Evolutionary conservation across 352 stramenopile genomes (phyloP).

Genomic region (Globisporangium alternatum): DNA sequence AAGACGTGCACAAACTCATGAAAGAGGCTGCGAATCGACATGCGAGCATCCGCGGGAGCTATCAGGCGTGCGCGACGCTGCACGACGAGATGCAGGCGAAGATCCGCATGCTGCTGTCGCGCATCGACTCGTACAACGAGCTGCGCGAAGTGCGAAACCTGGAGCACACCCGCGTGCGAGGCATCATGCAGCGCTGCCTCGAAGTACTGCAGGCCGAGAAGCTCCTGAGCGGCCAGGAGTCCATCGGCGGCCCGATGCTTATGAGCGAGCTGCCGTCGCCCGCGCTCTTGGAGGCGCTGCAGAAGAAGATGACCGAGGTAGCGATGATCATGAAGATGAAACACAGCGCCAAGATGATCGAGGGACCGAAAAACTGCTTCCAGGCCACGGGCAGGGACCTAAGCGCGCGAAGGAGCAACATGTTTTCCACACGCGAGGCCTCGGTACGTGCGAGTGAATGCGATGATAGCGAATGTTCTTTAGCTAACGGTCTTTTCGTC

Average conservation of each 20-base stretch:
- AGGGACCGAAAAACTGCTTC: slow-evolving; percentile 25
- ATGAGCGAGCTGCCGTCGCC: slow-evolving; percentile 49
- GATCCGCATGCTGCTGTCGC: slow-evolving; percentile 22
- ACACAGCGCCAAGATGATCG: slow-evolving; percentile 28
- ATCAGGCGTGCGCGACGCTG: slow-evolving; percentile 27
- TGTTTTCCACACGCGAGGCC: slow-evolving; percentile 44
- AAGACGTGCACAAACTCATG: slow-evolving; percentile 25
- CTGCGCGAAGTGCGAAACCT: slow-evolving; percentile 49
- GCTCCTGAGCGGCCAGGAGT: slow-evolving; percentile 21
- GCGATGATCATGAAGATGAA: slow-evolving; percentile 57
- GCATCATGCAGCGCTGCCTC: slow-evolving; percentile 60
- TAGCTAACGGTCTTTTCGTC: background rate
- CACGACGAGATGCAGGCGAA: slow-evolving; percentile 40
- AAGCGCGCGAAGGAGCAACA: slow-evolving; percentile 41
- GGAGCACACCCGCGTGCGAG: slow-evolving; percentile 39
- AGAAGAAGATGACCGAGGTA: slow-evolving; percentile 69
- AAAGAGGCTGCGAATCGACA: slow-evolving; percentile 32
- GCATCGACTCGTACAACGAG: slow-evolving; percentile 49
- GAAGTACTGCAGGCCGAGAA: slow-evolving; percentile 55
- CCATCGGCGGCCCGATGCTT: slow-evolving; percentile 25
- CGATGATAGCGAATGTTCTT: background rate
- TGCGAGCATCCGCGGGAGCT: slow-evolving; percentile 31
- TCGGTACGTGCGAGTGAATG: slow-evolving; percentile 24
- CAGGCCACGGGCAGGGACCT: slow-evolving; percentile 18
- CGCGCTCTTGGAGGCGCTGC: slow-evolving; percentile 48